phyloP scores from a whole-genome alignment of 352 stramenopile species.

The Elongisporangium anandrum region DNA sequence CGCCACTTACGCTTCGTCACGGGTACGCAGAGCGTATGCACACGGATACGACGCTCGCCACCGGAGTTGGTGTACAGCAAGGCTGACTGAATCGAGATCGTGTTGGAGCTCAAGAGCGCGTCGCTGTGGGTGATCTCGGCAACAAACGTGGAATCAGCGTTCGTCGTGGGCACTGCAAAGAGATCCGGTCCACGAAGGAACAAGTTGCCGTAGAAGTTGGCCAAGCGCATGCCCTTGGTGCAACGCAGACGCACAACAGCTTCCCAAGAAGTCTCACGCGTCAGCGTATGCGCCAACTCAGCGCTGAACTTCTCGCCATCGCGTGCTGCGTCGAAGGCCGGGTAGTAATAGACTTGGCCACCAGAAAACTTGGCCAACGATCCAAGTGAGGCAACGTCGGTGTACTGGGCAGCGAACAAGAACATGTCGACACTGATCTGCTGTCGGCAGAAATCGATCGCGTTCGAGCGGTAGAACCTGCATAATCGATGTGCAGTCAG shows the following conservation, averaged over 20 bases:
- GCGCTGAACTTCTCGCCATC: slow-evolving; percentile 93
- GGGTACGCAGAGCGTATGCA: slow-evolving; percentile 96
- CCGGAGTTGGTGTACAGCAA: slow-evolving; percentile 98
- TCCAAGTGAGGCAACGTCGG: slow-evolving; percentile 94
- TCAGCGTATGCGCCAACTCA: slow-evolving; percentile 91
- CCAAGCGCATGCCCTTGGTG: slow-evolving; percentile 96
- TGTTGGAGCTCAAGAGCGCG: slow-evolving; percentile 89
- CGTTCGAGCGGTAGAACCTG: slow-evolving; percentile 89
- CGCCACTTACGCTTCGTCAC: slow-evolving; percentile 78
- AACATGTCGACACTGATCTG: slow-evolving; percentile 99
- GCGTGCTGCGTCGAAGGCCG: slow-evolving; percentile 86
- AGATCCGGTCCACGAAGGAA: slow-evolving; percentile 97
- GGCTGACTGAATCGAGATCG: slow-evolving; percentile 95
- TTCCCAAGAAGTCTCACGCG: slow-evolving; percentile 93
- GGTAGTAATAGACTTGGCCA: slow-evolving; percentile 97
- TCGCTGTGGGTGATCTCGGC: slow-evolving; percentile 98
- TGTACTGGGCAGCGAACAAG: slow-evolving; percentile 94
- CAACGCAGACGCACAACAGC: slow-evolving; percentile 97
- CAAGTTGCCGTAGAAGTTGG: slow-evolving; percentile 99
- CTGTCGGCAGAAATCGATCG: slow-evolving; percentile 96
- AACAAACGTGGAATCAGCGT: slow-evolving; percentile 94
- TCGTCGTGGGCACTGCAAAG: slow-evolving; percentile 94
- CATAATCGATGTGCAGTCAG: slow-evolving; percentile 1
- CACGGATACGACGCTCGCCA: slow-evolving; percentile 96
- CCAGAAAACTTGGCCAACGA: slow-evolving; percentile 94